These are phyloP conservation scores for Phyllostachys edulis DNA, from an alignment of 176 grass and related monocot species.

Conservation along the genomic window DNA sequence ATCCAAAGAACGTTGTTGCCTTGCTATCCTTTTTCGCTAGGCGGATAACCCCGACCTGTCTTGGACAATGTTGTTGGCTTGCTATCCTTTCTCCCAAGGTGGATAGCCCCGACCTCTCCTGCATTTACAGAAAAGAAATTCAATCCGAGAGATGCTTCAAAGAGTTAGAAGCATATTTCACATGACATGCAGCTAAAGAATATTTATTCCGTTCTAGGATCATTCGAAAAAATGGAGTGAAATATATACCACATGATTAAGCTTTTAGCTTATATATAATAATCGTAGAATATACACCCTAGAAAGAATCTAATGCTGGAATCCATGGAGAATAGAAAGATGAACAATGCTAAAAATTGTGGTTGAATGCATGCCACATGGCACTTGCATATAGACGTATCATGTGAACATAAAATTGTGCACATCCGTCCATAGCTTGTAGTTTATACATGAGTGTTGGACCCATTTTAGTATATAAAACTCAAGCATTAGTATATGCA, in stretches of 20 bases:
- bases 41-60: too few species aligned
- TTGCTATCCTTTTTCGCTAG: too few species aligned
- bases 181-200: not conserved
- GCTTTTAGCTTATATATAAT: not conserved
- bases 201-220: not conserved
- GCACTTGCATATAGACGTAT: not conserved
- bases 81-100: conserved; percentile 42
- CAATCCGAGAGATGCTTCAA: not conserved
- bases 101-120: conserved; percentile 95
- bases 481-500: not conserved
- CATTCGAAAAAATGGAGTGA: not conserved
- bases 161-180: not conserved
- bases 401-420: not conserved
- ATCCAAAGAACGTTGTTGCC: too few species aligned
- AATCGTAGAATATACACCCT: not conserved
- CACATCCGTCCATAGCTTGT: not conserved
- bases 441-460: not conserved
- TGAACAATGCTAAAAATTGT: not conserved
- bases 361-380: not conserved
- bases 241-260: not conserved
- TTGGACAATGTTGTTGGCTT: too few species aligned
- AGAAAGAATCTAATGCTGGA: not conserved
- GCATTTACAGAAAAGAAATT: conserved; percentile 4
- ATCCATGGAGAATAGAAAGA: not conserved
- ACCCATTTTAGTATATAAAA: conserved; percentile 12